Conservation (phyloP, 257 asterid genomes). For the Salvia miltiorrhiza region DNA sequence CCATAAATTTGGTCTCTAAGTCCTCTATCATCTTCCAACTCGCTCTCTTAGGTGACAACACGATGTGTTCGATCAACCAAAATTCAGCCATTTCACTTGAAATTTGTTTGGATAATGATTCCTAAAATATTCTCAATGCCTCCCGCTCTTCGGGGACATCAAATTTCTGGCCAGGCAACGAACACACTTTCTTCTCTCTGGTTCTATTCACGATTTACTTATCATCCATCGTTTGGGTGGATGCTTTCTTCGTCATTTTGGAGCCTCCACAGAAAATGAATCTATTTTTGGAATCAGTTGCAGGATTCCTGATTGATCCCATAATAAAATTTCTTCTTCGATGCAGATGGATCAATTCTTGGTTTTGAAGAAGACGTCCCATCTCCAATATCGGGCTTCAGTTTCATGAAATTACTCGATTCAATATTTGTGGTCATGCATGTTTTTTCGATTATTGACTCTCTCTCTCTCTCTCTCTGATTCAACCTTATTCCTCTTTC, state of each 20-base stretch:
- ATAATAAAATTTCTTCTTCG: conserved; percentile 48
- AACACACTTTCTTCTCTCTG: conserved; percentile 71
- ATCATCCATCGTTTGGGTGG: conserved; percentile 48
- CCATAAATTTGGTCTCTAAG: no score
- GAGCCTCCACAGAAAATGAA: conserved; percentile 27
- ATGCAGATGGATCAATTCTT: conserved; percentile 44
- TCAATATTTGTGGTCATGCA: conserved; percentile 46
- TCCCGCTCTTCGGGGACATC: no score
- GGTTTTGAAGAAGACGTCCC: conserved; percentile 48
- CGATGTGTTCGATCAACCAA: no score
- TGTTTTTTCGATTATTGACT: conserved; percentile 13
- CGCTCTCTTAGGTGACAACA: no score
- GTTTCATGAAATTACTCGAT: conserved; percentile 42
- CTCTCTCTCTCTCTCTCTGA: not conserved
- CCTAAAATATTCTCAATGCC: no score
- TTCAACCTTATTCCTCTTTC: not conserved
- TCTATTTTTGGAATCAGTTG: conserved; percentile 40
- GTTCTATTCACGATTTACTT: conserved; percentile 55
- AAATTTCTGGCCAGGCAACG: no score
- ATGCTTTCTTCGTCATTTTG: conserved; percentile 43
- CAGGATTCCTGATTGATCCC: conserved; percentile 43
- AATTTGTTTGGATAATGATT: no score
- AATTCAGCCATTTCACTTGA: conserved; percentile 96
- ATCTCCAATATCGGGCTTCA: conserved; percentile 33
- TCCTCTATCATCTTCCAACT: no score